These are phyloP conservation scores for Oryza australiensis DNA, from an alignment of 176 grass and related monocot species.

Conservation along the genomic window DNA sequence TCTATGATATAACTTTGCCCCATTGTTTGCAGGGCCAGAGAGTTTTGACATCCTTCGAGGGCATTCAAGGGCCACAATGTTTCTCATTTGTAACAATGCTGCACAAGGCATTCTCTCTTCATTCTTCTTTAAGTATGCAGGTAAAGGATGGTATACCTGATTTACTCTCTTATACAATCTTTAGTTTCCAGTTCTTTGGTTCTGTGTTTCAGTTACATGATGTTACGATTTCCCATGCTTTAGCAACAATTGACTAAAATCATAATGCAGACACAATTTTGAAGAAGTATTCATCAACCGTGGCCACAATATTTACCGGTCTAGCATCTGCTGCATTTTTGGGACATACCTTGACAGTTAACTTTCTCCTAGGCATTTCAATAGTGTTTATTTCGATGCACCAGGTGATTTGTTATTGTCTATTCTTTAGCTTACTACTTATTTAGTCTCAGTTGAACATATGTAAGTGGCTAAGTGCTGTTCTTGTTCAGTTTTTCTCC, in stretches of 20 bases:
- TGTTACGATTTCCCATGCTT: slow-evolving; percentile 8
- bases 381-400: slow-evolving; percentile 99
- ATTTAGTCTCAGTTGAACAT: slow-evolving; percentile 6
- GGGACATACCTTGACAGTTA: slow-evolving; percentile 91
- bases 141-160: slow-evolving; percentile 39
- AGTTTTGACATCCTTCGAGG: slow-evolving; percentile 96
- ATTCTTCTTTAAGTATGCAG: slow-evolving; percentile 99
- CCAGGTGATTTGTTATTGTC: slow-evolving; percentile 56
- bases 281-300: slow-evolving; percentile 99
- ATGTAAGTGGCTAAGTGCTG: background rate
- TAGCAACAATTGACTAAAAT: slow-evolving; percentile 27
- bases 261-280: slow-evolving; percentile 80
- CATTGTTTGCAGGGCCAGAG: slow-evolving; percentile 64
- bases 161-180: slow-evolving; percentile 10
- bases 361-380: slow-evolving; percentile 92
- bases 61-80: slow-evolving; percentile 90
- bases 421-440: slow-evolving; percentile 21
- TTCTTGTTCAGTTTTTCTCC: slow-evolving; percentile 89
- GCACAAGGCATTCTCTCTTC: slow-evolving; percentile 99
- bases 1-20: slow-evolving; percentile 37
- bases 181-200: background rate
- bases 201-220: background rate
- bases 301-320: slow-evolving; percentile 97
- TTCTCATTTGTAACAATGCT: slow-evolving; percentile 99
- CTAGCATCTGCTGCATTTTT: slow-evolving; percentile 90